These are phyloP conservation scores for Alternaria metachromatica DNA, from an alignment of 2,329 filamentous ascomycete species.

Conservation along the genomic window DNA sequence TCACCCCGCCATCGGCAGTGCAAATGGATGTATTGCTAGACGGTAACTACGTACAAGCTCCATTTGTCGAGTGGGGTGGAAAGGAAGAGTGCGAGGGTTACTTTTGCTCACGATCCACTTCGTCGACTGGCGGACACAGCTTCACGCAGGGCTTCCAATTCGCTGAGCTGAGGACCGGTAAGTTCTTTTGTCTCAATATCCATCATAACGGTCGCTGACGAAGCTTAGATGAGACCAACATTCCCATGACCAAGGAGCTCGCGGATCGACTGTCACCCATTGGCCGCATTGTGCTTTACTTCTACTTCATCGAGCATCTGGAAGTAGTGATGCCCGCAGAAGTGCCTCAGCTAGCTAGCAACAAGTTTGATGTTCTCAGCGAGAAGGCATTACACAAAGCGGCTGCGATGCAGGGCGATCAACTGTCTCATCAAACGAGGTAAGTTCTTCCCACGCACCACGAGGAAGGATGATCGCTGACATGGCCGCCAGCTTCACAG, in stretches of 20 bases:
- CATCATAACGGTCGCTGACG: neutral
- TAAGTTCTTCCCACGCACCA: neutral
- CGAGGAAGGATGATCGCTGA: neutral
- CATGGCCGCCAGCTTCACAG: neutral
- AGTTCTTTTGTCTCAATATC: neutral
- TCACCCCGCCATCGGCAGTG: neutral
- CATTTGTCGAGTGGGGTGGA: neutral
- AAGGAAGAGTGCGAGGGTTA: conserved; percentile 8
- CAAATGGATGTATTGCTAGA: conserved; percentile 1
- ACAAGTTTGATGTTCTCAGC: neutral
- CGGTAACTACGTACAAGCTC: conserved; percentile 4
- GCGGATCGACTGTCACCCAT: neutral
- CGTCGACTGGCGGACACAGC: neutral
- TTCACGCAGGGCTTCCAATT: neutral
- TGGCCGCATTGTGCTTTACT: conserved; percentile 1
- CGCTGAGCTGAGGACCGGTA: neutral
- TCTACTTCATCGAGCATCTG: conserved; percentile 5
- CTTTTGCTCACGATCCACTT: neutral
- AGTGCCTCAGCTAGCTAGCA: neutral
- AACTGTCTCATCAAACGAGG: neutral
- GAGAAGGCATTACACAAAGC: neutral
- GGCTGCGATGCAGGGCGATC: neutral
- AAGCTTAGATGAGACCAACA: neutral
- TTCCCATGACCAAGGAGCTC: neutral
- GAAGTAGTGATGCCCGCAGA: neutral